A percentile compares a stretch with the other conserved stretches of the same genome.
These are phyloP conservation scores for Priceomyces fermenticarens DNA, from an alignment of 805 yeast species.

Conservation along the genomic window DNA sequence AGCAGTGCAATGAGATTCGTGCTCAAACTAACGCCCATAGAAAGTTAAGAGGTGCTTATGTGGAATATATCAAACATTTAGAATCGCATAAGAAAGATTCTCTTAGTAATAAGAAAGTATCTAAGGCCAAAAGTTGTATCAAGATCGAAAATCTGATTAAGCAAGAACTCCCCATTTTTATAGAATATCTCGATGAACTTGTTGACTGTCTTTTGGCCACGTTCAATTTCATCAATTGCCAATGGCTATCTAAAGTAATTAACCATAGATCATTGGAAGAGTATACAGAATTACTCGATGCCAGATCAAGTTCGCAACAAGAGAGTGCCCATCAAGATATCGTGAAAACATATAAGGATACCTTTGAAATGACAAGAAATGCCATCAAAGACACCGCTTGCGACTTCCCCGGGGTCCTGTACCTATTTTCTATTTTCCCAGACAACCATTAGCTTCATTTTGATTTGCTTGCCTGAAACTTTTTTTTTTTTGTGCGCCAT, in stretches of 20 bases:
- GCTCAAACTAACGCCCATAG: constrained; percentile 3
- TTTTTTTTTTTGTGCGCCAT: no score
- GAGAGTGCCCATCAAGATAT: constrained; percentile 3
- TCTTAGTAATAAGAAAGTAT: constrained; percentile 2
- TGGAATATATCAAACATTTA: constrained; percentile 3
- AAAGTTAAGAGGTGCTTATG: constrained; percentile 6
- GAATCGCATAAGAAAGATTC: constrained; percentile 3
- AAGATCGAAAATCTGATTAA: constrained; percentile 7
- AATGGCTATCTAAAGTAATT: constrained; percentile 14
- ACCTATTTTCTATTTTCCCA: no score
- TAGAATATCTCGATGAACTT: constrained; percentile 4
- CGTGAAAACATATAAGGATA: constrained; percentile 2
- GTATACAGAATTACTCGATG: constrained; percentile 7
- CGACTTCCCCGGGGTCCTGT: background rate
- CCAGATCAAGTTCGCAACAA: background rate
- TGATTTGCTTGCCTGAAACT: no score
- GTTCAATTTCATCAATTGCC: constrained; percentile 9
- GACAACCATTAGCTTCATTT: no score
- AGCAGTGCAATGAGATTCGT: constrained; percentile 7
- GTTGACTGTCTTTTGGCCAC: constrained; percentile 6
- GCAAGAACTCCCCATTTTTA: constrained; percentile 9
- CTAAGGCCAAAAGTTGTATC: constrained; percentile 8
- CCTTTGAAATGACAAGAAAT: constrained; percentile 1
- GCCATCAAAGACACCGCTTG: constrained; percentile 1
- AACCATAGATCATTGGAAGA: constrained; percentile 14